Percentiles rank a stretch among this genome's conserved stretches.
These are phyloP conservation scores for Cladophialophora chaetospira DNA, from an alignment of 2,329 filamentous ascomycete genomes.

Conservation along the genomic window DNA sequence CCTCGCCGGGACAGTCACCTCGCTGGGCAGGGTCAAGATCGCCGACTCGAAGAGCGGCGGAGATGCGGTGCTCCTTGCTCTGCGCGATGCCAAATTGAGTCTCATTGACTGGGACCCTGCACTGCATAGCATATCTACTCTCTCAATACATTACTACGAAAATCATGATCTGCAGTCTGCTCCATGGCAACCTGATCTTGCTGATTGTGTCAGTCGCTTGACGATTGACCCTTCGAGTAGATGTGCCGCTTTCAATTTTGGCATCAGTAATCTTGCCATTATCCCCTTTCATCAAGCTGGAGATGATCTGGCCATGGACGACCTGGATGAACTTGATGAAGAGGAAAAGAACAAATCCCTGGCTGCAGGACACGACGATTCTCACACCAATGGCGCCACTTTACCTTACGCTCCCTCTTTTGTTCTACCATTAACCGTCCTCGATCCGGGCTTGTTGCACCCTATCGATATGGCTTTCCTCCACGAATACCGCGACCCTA, in stretches of 20 bases:
- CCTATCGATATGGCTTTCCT: slow-evolving; percentile 91
- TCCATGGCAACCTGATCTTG: slow-evolving; percentile 77
- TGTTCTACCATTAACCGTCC: slow-evolving; percentile 82
- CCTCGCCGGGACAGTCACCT: slow-evolving; percentile 80
- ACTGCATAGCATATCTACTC: slow-evolving; percentile 75
- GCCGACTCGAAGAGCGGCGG: slow-evolving; percentile 74
- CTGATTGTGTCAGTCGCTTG: slow-evolving; percentile 76
- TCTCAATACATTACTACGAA: slow-evolving; percentile 98
- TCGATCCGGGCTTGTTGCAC: slow-evolving; percentile 84
- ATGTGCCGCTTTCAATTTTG: slow-evolving; percentile 94
- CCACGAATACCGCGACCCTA: slow-evolving; percentile 95
- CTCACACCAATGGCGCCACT: slow-evolving; percentile 39
- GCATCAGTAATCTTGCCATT: slow-evolving; percentile 83
- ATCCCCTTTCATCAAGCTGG: slow-evolving; percentile 85
- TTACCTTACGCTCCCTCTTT: slow-evolving; percentile 89
- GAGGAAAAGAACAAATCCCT: slow-evolving; percentile 57
- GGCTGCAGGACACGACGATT: slow-evolving; percentile 42
- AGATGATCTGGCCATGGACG: slow-evolving; percentile 84
- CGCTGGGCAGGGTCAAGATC: slow-evolving; percentile 75
- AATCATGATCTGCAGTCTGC: slow-evolving; percentile 82
- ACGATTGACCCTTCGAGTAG: slow-evolving; percentile 87
- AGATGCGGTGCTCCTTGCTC: slow-evolving; percentile 78
- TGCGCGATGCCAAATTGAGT: slow-evolving; percentile 89
- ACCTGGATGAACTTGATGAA: slow-evolving; percentile 78
- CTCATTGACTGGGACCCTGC: slow-evolving; percentile 91